Evolutionary conservation across 129 eudicot genomes (phyloP), one percentile per base, ranked within the genome.

Genomic region (Flaveria linearis): DNA sequence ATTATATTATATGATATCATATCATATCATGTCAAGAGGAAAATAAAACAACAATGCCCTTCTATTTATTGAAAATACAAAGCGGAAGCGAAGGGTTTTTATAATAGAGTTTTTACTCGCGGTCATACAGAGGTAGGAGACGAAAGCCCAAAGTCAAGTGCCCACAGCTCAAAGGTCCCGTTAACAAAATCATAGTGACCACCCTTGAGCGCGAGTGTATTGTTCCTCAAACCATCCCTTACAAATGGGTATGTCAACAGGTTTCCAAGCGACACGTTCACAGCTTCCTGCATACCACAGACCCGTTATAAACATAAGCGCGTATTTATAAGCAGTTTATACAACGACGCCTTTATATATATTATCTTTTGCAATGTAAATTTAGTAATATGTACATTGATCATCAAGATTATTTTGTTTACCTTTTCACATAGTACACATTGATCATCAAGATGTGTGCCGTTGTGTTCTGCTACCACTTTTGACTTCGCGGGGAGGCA

Each of bases 81-180:
- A 57, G 30, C 61, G 76, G 52, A 72, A 50, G 57, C 67, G 72
- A 47, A 62, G 77, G 72, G 72, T 76, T 69, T 69, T 73, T 80
- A 83, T 65, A 60, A 71, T 9, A 71, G 63, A 56, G 68, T 30
- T 75, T 74, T 89, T 73, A 78, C 83, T 75, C 79, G 43, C 78
- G 47, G 73, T 93, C 96, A 93, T 90, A 93, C 98, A 82, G 97
- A 93, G 86, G 87, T 88, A 66, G 96, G 71, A 42, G 96, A 76
- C 49, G 96, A 80, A 45, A 93, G 91, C 82, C 89, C 87, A 78
- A 93, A 93, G 9, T 93, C 98, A 46, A 93, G 98, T 61, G 84
- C 90, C 98, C 98, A 93, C 28, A 93, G 93, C 93, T 90, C 97
- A 56, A 93, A 93, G 26, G 89, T 69, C 68, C 98, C 98, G 12